phyloP scores from a whole-genome alignment of 83 land plant genomes.

The Picea abies region DNA sequence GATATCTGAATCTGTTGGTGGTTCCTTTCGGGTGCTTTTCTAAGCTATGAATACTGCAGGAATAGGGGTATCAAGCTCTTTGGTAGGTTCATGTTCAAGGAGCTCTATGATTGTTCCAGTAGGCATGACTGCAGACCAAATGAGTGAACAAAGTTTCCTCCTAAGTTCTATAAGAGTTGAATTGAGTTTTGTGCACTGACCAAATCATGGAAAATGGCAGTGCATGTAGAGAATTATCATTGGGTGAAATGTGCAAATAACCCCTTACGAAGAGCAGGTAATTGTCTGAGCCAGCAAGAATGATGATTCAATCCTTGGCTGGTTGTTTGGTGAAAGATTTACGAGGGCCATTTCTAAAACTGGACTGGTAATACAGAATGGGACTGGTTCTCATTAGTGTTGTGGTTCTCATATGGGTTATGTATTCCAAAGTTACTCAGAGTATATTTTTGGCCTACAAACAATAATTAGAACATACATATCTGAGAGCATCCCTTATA shows the following conservation, averaged over 20 bases:
- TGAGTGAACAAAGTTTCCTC: not conserved
- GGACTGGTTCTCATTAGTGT: too few species aligned
- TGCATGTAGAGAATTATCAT: too few species aligned
- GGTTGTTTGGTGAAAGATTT: too few species aligned
- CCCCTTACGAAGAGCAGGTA: too few species aligned
- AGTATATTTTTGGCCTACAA: conserved; percentile 75
- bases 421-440: conserved; percentile 27
- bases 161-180: conserved; percentile 1
- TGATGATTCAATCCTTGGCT: too few species aligned
- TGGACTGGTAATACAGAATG: too few species aligned
- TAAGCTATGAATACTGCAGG: not conserved
- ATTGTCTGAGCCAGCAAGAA: too few species aligned
- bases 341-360: too few species aligned
- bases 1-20: not conserved
- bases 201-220: too few species aligned
- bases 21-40: not conserved
- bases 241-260: too few species aligned
- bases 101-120: not conserved
- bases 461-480: conserved; percentile 89
- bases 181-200: not conserved
- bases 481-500: conserved; percentile 89
- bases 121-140: not conserved
- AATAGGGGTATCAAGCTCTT: conserved; percentile 3
- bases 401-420: too few species aligned
- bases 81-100: not conserved